Evolutionary conservation across 805 yeast species (phyloP).

Genomic region (Candida silvatica): DNA sequence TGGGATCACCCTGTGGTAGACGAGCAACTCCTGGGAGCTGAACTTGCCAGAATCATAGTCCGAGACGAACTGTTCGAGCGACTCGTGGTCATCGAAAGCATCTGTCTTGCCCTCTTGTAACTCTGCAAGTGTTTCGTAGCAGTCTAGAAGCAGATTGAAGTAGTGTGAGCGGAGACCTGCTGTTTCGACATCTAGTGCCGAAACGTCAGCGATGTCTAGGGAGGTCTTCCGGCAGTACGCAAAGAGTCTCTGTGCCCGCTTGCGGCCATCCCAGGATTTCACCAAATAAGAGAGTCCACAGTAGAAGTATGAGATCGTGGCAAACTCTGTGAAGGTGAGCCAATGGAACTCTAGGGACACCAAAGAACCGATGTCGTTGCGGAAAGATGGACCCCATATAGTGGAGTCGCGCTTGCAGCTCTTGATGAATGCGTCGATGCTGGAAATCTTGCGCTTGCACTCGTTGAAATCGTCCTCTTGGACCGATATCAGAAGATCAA

Average conservation of each 20-base stretch:
- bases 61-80: conserved; percentile 26
- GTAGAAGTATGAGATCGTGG: conserved; percentile 31
- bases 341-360: conserved; percentile 27
- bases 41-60: conserved; percentile 28
- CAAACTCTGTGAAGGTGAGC: conserved; percentile 35
- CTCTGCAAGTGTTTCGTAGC: conserved; percentile 1
- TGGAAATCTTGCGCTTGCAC: conserved; percentile 18
- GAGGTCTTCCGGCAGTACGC: conserved; percentile 23
- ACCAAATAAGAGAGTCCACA: conserved; percentile 31
- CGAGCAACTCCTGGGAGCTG: conserved; percentile 30
- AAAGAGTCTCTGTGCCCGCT: conserved; percentile 29
- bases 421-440: conserved; percentile 18
- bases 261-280: conserved; percentile 27
- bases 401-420: conserved; percentile 11
- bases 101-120: background rate
- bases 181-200: too few relatives aligned
- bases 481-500: conserved; percentile 20
- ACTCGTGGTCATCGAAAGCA: too few relatives aligned
- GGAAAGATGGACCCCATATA: conserved; percentile 5
- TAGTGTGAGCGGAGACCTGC: conserved; percentile 5
- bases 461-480: conserved; percentile 20
- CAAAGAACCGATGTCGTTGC: conserved; percentile 2
- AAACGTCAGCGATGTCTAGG: too few relatives aligned
- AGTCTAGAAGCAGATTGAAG: background rate
- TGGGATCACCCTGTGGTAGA: conserved; percentile 29